phyloP scores from a whole-genome alignment of 2,329 filamentous ascomycete species.

The Paraphoma chrysanthemicola region DNA sequence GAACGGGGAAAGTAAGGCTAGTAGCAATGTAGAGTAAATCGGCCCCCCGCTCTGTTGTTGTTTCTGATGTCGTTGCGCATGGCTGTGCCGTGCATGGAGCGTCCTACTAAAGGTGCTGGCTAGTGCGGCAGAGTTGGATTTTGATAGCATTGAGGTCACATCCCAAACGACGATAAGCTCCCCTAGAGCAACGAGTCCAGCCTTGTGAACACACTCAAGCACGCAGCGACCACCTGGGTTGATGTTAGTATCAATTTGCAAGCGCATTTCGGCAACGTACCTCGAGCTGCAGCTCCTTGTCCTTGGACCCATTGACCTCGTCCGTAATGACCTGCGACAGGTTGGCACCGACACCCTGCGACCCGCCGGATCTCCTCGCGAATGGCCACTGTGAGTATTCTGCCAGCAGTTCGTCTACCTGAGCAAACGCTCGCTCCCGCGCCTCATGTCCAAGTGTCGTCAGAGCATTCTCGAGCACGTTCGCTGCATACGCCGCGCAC shows the following conservation, averaged over 20 bases:
- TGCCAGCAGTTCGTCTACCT: slow-evolving; percentile 93
- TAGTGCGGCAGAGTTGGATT: too few relatives aligned
- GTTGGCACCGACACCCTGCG: slow-evolving; percentile 89
- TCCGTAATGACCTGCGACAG: slow-evolving; percentile 85
- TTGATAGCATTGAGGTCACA: neutral
- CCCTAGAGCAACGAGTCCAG: slow-evolving; percentile 87
- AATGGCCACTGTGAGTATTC: slow-evolving; percentile 99
- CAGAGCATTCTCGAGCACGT: slow-evolving; percentile 97
- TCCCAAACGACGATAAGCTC: neutral
- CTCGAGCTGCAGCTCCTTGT: slow-evolving; percentile 95
- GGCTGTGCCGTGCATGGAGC: slow-evolving; percentile 4
- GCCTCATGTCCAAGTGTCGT: slow-evolving; percentile 93
- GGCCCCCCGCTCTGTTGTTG: slow-evolving; percentile 6
- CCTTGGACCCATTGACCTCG: slow-evolving; percentile 84
- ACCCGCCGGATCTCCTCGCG: slow-evolving; percentile 76
- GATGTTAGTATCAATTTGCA: slow-evolving; percentile 24
- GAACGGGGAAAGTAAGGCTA: slow-evolving; percentile 24
- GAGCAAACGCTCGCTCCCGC: slow-evolving; percentile 90
- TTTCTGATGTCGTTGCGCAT: slow-evolving; percentile 13
- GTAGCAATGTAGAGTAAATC: slow-evolving; percentile 1
- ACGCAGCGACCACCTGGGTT: slow-evolving; percentile 80
- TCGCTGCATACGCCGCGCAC: slow-evolving; percentile 96
- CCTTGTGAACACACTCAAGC: slow-evolving; percentile 95
- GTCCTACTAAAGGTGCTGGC: neutral
- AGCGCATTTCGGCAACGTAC: slow-evolving; percentile 58